These are phyloP conservation scores for Daldinia eschscholtzii DNA, from an alignment of 2,329 filamentous ascomycete species.

Conservation along the genomic window DNA sequence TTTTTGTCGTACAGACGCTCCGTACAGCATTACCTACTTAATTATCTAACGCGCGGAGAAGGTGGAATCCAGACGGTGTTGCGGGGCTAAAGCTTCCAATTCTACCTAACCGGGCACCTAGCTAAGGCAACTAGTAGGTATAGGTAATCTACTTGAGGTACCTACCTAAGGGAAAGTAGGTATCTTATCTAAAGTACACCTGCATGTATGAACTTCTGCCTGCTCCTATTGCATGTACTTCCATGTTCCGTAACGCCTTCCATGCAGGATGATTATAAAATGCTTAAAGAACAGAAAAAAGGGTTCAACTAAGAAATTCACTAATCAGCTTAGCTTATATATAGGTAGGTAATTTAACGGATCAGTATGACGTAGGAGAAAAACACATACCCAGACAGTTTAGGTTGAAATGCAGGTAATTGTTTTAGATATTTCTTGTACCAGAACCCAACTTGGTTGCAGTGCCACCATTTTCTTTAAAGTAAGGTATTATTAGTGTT, in stretches of 20 bases:
- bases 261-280: not conserved
- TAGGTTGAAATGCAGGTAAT: constrained; percentile 6
- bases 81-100: constrained; percentile 41
- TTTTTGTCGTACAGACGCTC: constrained; percentile 5
- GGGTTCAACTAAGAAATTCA: not conserved
- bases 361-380: not conserved
- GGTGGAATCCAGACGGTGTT: constrained; percentile 23
- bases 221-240: not conserved
- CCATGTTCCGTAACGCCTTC: not conserved
- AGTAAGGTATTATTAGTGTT: not conserved
- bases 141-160: not conserved
- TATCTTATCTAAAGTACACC: not conserved
- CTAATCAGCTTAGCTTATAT: not conserved
- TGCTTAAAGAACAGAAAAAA: constrained; percentile 1
- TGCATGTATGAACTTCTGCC: not conserved
- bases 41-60: constrained; percentile 6
- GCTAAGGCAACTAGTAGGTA: not conserved
- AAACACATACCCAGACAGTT: not conserved
- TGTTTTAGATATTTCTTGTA: not conserved
- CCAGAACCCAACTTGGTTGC: not conserved
- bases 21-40: not conserved
- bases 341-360: not conserved
- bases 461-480: constrained; percentile 4
- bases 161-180: not conserved
- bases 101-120: constrained; percentile 9